A percentile compares a stretch with the other conserved stretches of the same genome.
Conservation (phyloP, 257 asterid species). For the Solanum virginianum region DNA sequence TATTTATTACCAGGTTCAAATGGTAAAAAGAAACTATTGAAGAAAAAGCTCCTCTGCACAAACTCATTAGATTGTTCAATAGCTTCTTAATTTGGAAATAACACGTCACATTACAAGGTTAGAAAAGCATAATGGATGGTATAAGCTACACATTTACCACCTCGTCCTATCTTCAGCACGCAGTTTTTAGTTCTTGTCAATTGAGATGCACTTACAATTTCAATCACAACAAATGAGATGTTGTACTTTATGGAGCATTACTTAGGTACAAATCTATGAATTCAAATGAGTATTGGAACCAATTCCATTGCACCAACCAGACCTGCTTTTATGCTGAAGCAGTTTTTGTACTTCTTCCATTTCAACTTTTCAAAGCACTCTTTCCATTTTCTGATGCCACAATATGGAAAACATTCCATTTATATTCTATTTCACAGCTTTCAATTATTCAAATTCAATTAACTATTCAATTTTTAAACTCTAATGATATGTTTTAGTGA, state of each 20-base stretch:
- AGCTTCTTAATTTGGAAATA: background rate
- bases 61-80: background rate
- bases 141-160: background rate
- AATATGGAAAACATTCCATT: background rate
- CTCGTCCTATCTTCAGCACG: background rate
- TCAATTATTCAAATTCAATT: background rate
- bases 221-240: background rate
- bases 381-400: background rate
- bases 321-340: background rate
- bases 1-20: background rate
- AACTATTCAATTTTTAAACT: background rate
- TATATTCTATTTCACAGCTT: background rate
- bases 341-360: background rate
- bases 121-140: background rate
- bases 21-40: background rate
- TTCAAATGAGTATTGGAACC: background rate
- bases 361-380: background rate
- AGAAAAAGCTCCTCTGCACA: background rate
- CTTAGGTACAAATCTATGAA: background rate
- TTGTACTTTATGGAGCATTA: background rate
- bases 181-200: background rate
- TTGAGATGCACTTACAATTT: background rate
- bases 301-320: background rate
- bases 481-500: background rate
- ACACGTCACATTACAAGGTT: background rate